Evolutionary conservation across 139 green algal genomes (phyloP), one percentile per base, ranked within the genome.

Genomic region (Eudorina sp.): DNA sequence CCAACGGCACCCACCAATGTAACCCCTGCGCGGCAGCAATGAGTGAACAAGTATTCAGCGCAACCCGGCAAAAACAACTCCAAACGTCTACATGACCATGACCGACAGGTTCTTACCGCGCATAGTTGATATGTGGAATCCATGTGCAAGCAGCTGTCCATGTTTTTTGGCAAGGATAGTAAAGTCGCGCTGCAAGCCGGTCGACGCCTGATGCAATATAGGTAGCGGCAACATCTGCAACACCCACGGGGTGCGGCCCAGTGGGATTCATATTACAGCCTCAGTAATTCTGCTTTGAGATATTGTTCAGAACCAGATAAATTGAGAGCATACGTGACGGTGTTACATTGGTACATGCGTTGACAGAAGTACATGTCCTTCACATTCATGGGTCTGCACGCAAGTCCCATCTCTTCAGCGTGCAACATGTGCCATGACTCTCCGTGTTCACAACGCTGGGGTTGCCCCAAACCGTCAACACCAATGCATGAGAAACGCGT

Each of bases 91-190:
- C n/a, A n/a, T n/a, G n/a, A n/a, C n/a, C n/a, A n/a, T n/a, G n/a
- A n/a, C n/a, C 13, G 9, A 9, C 23, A 72, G 18, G 3, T 0
- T 18, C 55, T 14, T 38, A 85, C 55, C 78, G 55, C 9, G 81
- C 81, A 21, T 87, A 87, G 9, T 78, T 78, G 40, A 41, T 34
- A 25, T 87, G 81, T 1, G 81, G 81, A 29, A 87, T 66, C 81
- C 81, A 87, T 1, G 64, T 78, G 9, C 45, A 66, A 21, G 81
- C 45, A 27, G 27, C 14, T 8, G 64, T 68, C 62, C 62, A 87
- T 23, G 13, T 3, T 13, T 19, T 21, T 4, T 29, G 1, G n/a
- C 55, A 68, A 7, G 81, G 81, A 21, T 87, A 87, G 64, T 79
- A 87, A 4, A 87, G 16, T 3, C 81, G 45, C 31, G 18, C 81